Base-by-base conservation (phyloP, 2,329 filamentous ascomycete genomes). In the Fusarium continuum region DNA sequence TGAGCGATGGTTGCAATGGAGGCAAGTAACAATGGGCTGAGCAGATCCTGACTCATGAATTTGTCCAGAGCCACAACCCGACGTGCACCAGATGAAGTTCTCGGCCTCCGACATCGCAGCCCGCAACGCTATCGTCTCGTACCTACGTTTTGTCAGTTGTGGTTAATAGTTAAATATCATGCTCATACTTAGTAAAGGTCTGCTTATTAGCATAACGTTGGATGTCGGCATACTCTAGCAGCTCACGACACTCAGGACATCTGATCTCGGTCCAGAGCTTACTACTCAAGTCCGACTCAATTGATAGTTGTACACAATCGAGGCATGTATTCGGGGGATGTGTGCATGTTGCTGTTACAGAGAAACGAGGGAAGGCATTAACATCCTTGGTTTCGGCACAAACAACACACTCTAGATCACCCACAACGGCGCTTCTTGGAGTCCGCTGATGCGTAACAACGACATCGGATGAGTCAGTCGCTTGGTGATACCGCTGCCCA, bases 61-160 rank as follows among this genome's bases (percentile, higher is more conserved):
- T 61, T 87, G 84, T 0, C 85, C 84, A 1, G 77, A 79, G 8
- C 74, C 77, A 64, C 85, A 88, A 3, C 74, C 75, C 0, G 81
- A 73, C 2, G 84, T 77, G 63, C 85, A 88, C 80, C 82, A 85
- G 13, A 79, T 70, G 62, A 85, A 87, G 26, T 79, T 79, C 0
- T 77, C 73, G 2, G 79, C 72, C 17, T 73, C 68, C 16, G 78
- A 76, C 48, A 85, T 73, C 10, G 77, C 78, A 10, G 77, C 76
- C 16, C 79, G 76, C 4, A 80, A 73, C 6, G 78, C 72, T 28
- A 84, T 72, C 1, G 68, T 73, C 45, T 83, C 79, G 58, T 84
- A 80, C 31, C 77, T 79, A 43, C 3, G 8, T 7, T 3, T 16
- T 28, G 34, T 70, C 14, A 70, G 52, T 13, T 17, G 7, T 4